Evolutionary conservation across 768 basidiomycete genomes (phyloP), one percentile per base, ranked within the genome.

Genomic region (Pisolithus tinctorius): DNA sequence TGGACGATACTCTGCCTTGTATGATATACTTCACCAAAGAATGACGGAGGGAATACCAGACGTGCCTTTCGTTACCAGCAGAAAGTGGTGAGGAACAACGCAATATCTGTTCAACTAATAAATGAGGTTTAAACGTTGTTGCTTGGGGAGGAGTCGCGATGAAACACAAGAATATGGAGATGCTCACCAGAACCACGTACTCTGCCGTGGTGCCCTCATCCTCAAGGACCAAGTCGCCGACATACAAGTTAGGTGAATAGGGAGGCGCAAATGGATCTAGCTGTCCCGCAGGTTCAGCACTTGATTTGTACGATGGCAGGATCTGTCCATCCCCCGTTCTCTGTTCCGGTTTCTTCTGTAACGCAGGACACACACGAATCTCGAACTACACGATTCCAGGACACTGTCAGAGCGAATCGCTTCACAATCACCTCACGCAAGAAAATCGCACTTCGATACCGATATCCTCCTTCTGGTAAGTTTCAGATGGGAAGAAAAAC

Each of bases 221-320:
- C 47, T 58, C 36, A 31, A 59, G 10, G 47, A 74, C 76, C 46
- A 95, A 64, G 55, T 88, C 85, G 0, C 89, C 92, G 1, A 96
- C 69, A 57, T 79, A 78, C 13, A 98, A 73, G 49, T 85, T 83
- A 7, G 78, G 74, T 45, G 81, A 81, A 63, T 94, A 96, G 4
- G 94, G 94, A 4, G 90, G 88, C n/a, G 77, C 70, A 66, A 98
- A 95, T 0, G 92, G 92, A 60, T 93, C 82, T 23, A 60, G 61
- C 40, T 71, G 73, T 40, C 61, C 53, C 10, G 56, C 46, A 3
- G 27, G 6, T 27, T 4, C 27, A 45, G 16, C 16, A 45, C 52
- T 52, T n/a, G 62, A 42, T 41, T 66, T 62, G 39, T 55, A 68
- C 56, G 50, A 50, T 58, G 49, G 54, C 47, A 51, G 60, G 55